These are phyloP conservation scores for Cryptomeria japonica DNA, from an alignment of 75 land plant genomes.

Conservation along the genomic window DNA sequence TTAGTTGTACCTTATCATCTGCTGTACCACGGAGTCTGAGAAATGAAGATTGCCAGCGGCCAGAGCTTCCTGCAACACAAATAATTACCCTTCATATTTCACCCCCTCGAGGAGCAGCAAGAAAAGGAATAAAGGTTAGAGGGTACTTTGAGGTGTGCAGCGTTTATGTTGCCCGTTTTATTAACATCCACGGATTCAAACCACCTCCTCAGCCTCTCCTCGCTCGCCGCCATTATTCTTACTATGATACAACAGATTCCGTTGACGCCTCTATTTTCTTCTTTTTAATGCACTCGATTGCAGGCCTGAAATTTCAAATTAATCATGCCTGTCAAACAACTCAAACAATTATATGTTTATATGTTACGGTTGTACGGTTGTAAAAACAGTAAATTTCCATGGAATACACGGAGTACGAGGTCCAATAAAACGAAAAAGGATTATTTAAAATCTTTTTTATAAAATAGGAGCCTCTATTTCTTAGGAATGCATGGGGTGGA, in stretches of 20 bases:
- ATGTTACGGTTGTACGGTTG: too few relatives aligned
- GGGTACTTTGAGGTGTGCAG: constrained; percentile 48
- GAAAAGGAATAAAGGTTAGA: neutral
- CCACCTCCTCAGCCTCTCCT: constrained; percentile 42
- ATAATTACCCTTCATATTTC: neutral
- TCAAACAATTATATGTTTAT: too few relatives aligned
- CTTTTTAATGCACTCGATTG: too few relatives aligned
- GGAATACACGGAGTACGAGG: too few relatives aligned
- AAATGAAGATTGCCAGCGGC: constrained; percentile 52
- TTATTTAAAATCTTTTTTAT: too few relatives aligned
- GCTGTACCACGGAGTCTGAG: constrained; percentile 45
- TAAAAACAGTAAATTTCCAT: too few relatives aligned
- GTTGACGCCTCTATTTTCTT: neutral
- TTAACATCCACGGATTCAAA: constrained; percentile 62
- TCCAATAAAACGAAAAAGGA: too few relatives aligned
- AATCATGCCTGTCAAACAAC: too few relatives aligned
- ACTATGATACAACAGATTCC: neutral
- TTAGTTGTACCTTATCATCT: constrained; percentile 54
- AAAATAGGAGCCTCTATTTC: too few relatives aligned
- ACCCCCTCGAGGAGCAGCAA: neutral
- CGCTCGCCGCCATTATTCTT: constrained; percentile 20
- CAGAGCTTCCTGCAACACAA: constrained; percentile 37
- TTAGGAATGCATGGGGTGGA: too few relatives aligned
- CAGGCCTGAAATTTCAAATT: too few relatives aligned
- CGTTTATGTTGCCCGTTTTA: constrained; percentile 41